These are phyloP conservation scores for Aspergillus chevalieri DNA, from an alignment of 2,329 filamentous ascomycete genomes.

Conservation along the genomic window DNA sequence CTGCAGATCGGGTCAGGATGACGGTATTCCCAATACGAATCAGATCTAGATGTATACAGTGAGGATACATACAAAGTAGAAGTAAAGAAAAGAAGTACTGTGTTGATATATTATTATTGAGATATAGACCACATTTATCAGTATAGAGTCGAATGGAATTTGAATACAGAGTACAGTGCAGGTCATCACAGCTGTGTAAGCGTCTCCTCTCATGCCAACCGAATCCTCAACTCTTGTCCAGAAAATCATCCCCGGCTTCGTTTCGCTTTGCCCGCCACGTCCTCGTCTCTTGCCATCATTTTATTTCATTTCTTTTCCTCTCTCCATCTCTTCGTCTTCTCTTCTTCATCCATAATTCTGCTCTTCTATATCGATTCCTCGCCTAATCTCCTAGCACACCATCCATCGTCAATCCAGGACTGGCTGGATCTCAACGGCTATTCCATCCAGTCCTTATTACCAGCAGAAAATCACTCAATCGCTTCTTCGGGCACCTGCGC, in stretches of 20 bases:
- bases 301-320: neutral
- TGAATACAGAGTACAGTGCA: too few species aligned
- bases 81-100: too few species aligned
- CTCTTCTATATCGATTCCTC: neutral
- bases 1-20: neutral
- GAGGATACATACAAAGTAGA: neutral
- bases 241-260: neutral
- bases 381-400: neutral
- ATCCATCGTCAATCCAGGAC: neutral
- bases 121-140: too few species aligned
- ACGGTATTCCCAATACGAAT: neutral
- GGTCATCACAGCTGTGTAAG: too few species aligned
- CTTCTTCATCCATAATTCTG: neutral
- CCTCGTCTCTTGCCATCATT: conserved; percentile 27
- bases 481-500: neutral
- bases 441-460: too few species aligned
- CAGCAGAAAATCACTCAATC: too few species aligned
- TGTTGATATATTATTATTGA: too few species aligned
- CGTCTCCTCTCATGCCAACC: too few species aligned
- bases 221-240: too few species aligned
- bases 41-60: neutral
- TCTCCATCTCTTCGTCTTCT: neutral
- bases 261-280: neutral
- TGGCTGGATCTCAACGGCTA: too few species aligned
- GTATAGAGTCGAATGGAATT: too few species aligned